These are phyloP conservation scores for Quercus variabilis DNA, from an alignment of 306 rosid genomes.

Conservation along the genomic window DNA sequence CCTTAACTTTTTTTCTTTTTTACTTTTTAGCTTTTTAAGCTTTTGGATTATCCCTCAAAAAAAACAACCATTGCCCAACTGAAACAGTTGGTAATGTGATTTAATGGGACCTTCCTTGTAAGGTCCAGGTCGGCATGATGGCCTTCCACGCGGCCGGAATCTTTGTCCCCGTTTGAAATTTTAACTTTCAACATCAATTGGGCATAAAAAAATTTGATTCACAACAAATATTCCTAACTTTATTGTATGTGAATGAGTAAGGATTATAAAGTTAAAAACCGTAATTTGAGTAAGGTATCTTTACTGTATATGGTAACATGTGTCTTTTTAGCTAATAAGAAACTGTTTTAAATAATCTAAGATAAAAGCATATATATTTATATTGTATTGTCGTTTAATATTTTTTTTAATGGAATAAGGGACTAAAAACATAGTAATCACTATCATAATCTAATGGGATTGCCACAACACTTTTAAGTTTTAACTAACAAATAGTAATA, in stretches of 20 bases:
- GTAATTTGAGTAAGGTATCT: background rate
- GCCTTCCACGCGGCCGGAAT: conserved; percentile 47
- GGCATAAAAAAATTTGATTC: background rate
- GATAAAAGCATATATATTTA: background rate
- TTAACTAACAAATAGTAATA: no score
- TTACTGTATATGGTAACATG: background rate
- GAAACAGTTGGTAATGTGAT: conserved; percentile 71
- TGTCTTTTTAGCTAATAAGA: background rate
- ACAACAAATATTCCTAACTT: background rate
- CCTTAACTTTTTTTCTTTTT: conserved; percentile 10
- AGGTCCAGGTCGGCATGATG: conserved; percentile 64
- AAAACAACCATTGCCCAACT: conserved; percentile 36
- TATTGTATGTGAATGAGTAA: background rate
- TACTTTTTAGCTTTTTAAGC: background rate
- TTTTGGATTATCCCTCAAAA: conserved; percentile 29
- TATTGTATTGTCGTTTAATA: background rate
- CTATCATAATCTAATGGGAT: background rate
- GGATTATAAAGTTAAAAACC: background rate
- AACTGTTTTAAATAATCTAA: background rate
- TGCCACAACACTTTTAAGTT: no score
- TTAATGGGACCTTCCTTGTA: conserved; percentile 59
- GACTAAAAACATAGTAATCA: background rate
- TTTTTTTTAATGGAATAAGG: background rate
- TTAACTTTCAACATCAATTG: background rate
- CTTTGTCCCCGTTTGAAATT: conserved; percentile 26